Conservation (phyloP, 1,139 yeast genomes). For the Kluyveromyces sp. region DNA sequence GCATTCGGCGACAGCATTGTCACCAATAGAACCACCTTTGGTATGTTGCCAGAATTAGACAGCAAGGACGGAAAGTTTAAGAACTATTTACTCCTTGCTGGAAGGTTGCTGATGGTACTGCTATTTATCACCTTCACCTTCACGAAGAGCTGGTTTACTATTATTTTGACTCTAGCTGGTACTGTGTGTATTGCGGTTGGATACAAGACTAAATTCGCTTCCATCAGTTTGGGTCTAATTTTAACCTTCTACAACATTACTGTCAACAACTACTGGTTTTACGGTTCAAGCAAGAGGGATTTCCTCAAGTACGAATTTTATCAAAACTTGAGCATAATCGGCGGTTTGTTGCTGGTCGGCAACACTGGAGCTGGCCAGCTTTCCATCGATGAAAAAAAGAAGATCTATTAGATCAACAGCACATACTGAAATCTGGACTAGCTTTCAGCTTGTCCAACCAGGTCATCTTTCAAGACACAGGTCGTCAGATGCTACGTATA, state of each 20-base stretch:
- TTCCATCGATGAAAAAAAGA: conserved; percentile 92
- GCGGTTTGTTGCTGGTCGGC: conserved; percentile 84
- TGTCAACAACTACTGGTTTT: conserved; percentile 87
- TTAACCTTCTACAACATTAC: conserved; percentile 70
- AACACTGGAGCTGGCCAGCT: conserved; percentile 96
- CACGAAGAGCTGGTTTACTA: conserved; percentile 64
- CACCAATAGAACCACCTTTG: conserved; percentile 69
- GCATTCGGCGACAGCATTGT: conserved; percentile 89
- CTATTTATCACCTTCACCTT: conserved; percentile 83
- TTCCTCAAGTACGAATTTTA: conserved; percentile 87
- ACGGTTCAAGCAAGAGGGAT: conserved; percentile 67
- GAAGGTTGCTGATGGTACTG: conserved; percentile 78
- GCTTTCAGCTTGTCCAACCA: background rate
- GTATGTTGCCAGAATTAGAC: conserved; percentile 79
- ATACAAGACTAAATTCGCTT: conserved; percentile 86
- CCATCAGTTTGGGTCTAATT: conserved; percentile 67
- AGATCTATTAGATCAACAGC: conserved; percentile 54
- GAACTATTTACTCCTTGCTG: conserved; percentile 81
- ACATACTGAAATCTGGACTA: background rate
- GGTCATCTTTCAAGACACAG: background rate
- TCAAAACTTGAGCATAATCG: conserved; percentile 91
- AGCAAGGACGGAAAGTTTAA: conserved; percentile 70
- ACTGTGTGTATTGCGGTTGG: conserved; percentile 82
- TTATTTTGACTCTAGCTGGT: conserved; percentile 63
- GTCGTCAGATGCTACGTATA: too few relatives aligned